Base-by-base conservation (phyloP, 2,329 filamentous ascomycete genomes). In the Westerdykella ornata region DNA sequence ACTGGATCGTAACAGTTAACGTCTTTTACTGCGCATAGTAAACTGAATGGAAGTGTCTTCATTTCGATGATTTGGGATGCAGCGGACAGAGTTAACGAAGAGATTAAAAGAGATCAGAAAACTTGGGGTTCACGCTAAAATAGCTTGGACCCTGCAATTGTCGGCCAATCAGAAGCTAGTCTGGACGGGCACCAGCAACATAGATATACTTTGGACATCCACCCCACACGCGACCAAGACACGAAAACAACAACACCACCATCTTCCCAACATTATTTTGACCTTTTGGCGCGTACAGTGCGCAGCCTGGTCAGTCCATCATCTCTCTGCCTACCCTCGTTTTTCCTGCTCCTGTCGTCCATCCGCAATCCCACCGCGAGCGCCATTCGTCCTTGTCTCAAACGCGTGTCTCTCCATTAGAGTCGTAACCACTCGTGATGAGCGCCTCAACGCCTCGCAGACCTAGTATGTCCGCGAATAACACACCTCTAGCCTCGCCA, bases 401-500 rank as follows among this genome's bases (percentile, higher is more conserved):
- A 38, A 49, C 44, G 34, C 46, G 43, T 45, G 22, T 37, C 35
- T 39, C 37, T 35, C 36, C 30, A 19, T 38, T 37, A 43, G 40
- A 39, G 40, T 44, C 43, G 42, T 46, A 41, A 40, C 26, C 44
- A 44, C 38, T 42, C 35, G 47, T 40, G 38, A 56, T 54, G 51
- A 54, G 43, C 44, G 39, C 49, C 49, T 46, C 47, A 30, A 50
- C 53, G 45, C 47, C 53, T 37, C 56, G 51, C 40, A 53, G 46
- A 36, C 43, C 44, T 18, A 46, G 43, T 33, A 60, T 61, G 55
- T 41, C 56, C 16, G 39, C 54, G 39, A 39, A 48, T 32, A 46
- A 57, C 37, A 64, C 45, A 26, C 57, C 59, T 17, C 47, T 54
- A 15, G 59, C 60, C 35, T 55, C 52, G 29, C 48, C 60, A 12